Evolutionary conservation across 768 basidiomycete genomes (phyloP), one percentile per base, ranked within the genome.

Genomic region (Nidularia sp.): DNA sequence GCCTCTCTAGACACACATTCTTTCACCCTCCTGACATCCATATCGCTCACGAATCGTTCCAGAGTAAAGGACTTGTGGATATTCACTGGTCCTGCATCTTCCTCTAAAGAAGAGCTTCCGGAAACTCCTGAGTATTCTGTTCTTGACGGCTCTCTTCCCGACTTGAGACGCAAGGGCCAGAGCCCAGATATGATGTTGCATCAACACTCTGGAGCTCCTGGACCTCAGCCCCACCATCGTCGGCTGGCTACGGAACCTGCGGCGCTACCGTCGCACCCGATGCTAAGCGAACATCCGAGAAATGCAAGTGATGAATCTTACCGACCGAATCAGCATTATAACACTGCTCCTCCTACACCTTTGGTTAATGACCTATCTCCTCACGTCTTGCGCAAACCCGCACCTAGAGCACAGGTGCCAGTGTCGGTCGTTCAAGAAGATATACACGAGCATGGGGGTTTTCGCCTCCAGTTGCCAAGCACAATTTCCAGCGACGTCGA

Each of bases 11-110:
- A 90, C 60, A 68, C 72, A 5, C 82, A 88, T 49, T 79, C 82
- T 3, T 90, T 87, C 60, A 76, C 80, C 8, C 78, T 90, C 47
- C 70, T 87, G 4, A 74, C 86, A 0, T 90, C 89, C 7, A 65
- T 90, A 43, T 81, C 86, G n/a, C 71, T 90, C 51, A 80, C 80
- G n/a, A 78, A 73, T 57, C 86, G 81, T 34, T 88, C 89, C 18
- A 75, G 86, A 55, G 78, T 83, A 45, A 89, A 88, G 62, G 88
- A 90, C 62, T 63, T 90, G 2, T 90, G 88, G 88, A 71, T 90
- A 42, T 90, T 90, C 63, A 80, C 81, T 0, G 85, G 85, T 18
- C 78, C 82, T 36, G 68, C 72, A 9, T 53, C 66, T 41, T 12
- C 15, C 3, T 41, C 2, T 18, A 18, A 12, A 31, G 62, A 64